Evolutionary conservation across 768 basidiomycete species (phyloP), one percentile per base, ranked within the genome.

Genomic region (Serendipita vermifera): DNA sequence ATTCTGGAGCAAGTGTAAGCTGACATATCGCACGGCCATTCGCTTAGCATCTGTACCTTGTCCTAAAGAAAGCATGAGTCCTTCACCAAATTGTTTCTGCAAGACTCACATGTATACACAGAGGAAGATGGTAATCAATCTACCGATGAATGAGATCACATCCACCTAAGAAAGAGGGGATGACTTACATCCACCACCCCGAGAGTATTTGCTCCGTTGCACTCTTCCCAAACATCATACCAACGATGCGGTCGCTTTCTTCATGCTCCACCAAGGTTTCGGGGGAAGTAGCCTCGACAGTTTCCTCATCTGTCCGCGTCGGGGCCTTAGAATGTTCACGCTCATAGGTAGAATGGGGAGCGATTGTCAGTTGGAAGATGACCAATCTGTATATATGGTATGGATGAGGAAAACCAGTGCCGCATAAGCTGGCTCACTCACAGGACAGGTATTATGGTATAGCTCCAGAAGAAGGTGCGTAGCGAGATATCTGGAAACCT

Each of bases 381-480:
- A 70, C 61, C 38, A 71, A 59, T 1, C 68, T 71, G 46, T 1
- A 51, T 46, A 36, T 36, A 36, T 9, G n/a, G 35, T 36, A 36
- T 36, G 9, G n/a, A 11, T 20, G 7, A 20, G 22, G 17, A 5
- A 46, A 6, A 27, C 38, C 13, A 55, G 54, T 17, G 29, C 17
- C 32, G 7, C 33, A 15, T 20, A 29, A 46, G 1, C 22, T 20
- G 35, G 36, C 27, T n/a, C 5, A 61, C 68, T 57, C 56, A 69
- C 69, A 67, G 24, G 11, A 62, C 57, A 13, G 69, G 69, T 24
- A 71, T 59, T 31, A 64, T 48, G 3, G 62, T 59, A 57, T 71
- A 71, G 9, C 57, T 43, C 62, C 68, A 64, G 62, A 71, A 71
- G 61, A 69, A 71, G 9, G 60, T 63, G 22, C 64, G 62, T n/a